Conservation (phyloP, 192 early-diverging fungal species). For the Nowakowskiella sp. region DNA sequence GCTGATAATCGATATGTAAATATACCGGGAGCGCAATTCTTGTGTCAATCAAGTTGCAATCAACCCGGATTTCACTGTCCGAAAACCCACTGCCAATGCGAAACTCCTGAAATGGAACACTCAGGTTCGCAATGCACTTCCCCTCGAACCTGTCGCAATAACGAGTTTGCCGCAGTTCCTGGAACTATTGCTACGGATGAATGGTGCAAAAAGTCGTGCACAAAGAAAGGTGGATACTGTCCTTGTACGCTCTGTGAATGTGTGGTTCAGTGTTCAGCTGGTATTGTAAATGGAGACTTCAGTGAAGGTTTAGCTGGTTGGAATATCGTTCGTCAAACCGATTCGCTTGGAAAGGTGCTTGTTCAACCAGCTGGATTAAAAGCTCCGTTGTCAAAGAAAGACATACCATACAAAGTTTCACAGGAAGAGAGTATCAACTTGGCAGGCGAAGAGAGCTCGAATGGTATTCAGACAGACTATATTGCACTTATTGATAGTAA, state of each 20-base stretch:
- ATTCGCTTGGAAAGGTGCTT: background rate
- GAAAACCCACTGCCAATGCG: background rate
- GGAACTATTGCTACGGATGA: background rate
- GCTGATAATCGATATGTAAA: background rate
- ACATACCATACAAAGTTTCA: background rate
- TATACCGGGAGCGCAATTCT: background rate
- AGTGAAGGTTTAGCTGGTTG: background rate
- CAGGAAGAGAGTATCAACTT: no score
- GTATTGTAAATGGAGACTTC: background rate
- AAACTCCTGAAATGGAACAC: background rate
- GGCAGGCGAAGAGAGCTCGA: background rate
- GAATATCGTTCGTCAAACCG: background rate
- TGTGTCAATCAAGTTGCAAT: background rate
- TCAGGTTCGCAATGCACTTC: background rate
- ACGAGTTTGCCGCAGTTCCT: background rate
- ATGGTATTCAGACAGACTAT: background rate
- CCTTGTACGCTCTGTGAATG: constrained; percentile 1
- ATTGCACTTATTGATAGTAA: background rate
- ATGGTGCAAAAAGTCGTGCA: background rate
- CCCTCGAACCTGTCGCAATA: background rate
- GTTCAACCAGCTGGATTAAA: background rate
- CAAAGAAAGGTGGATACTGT: background rate
- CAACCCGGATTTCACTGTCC: background rate
- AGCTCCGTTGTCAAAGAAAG: background rate
- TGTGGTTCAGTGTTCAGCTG: background rate